Evolutionary conservation across 495 filamentous ascomycete genomes (phyloP), one percentile per base, ranked within the genome.

Genomic region (Hypoxylon cercidicola): DNA sequence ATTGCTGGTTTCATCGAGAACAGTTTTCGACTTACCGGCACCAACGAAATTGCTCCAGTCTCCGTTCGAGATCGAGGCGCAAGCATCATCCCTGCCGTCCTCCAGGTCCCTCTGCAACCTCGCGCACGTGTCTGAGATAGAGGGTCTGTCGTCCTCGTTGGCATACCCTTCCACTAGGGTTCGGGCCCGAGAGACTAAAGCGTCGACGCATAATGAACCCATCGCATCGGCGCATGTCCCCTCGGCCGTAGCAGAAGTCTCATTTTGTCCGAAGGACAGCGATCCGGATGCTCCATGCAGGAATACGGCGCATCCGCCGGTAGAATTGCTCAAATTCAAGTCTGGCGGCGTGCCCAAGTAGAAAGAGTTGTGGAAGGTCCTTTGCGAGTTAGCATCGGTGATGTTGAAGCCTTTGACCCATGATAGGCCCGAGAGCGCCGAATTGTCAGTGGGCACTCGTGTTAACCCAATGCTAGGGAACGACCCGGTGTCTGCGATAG

Each of bases 201-300:
- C 61, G 19, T 40, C 19, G 2, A 69, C 66, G 20, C 69, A 72
- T 4, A 43, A 25, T 0, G 34, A 13, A 8, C 65, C 62, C 65
- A 72, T 57, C n/a, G 69, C 69, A n/a, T 60, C 55, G 0, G 39
- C 15, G 18, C 69, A 72, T 1, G 65, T 66, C 11, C 69, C 65
- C 30, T 72, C 43, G 0, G 57, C 49, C 10, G 43, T 39, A 12
- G 62, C 61, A 0, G 16, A 2, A 3, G 39, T 23, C 15, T 9
- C 44, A 23, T 54, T 44, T 0, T 2, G 20, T 3, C 34, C 12
- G 37, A 59, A 68, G 4, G 41, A 11, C 10, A 68, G 18, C 11
- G 35, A 8, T 10, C 20, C 16, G 1, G 49, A 45, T 1, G 56
- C 45, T 18, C 65, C 65, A 20, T 69, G 61, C 6, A 69, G 13